Evolutionary conservation across 2,329 filamentous ascomycete genomes (phyloP), one percentile per base, ranked within the genome.

Genomic region (Ascochyta lentis): DNA sequence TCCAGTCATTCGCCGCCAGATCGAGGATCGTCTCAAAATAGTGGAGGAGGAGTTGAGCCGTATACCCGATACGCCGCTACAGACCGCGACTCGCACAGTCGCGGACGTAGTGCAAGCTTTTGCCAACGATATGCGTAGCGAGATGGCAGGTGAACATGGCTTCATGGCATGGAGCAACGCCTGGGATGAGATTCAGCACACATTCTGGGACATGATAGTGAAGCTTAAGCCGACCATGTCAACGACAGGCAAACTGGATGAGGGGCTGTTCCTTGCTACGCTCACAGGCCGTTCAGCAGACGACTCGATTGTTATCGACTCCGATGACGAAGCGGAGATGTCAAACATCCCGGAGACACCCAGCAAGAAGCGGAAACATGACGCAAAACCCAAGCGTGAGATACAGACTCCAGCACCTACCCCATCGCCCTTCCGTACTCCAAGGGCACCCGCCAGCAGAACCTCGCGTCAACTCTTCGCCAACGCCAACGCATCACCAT

Each of bases 1-100:
- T 0, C 81, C 81, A 0, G 55, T 61, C 0, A 81, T 84, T 4
- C 72, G 76, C 0, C 61, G 69, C 0, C 73, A 80, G n/a, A 80
- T 86, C 0, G 58, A 77, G 6, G 50, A 65, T 0, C 76, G 84
- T 5, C 80, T 89, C 0, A 58, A 73, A 0, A 69, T 79, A 0
- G 84, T 92, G 2, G 78, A 85, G 1, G 63, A 67, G 0, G 77
- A 89, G 52, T 79, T 96, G 0, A 60, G 70, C 0, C 76, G 75
- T 0, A 81, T 93, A 0, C 90, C 90, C 0, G 88, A 91, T 34
- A 83, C 90, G 0, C 88, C 89, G 0, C 75, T 75, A 0, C 75
- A 79, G 0, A 90, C 92, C 39, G 84, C 92, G 0, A 83, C 87
- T n/a, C 78, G 87, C 0, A 84, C 87, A 9, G 81, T 96, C 0